These are phyloP conservation scores for Epichloe glyceriae DNA, from an alignment of 2,329 filamentous ascomycete genomes.

Conservation along the genomic window DNA sequence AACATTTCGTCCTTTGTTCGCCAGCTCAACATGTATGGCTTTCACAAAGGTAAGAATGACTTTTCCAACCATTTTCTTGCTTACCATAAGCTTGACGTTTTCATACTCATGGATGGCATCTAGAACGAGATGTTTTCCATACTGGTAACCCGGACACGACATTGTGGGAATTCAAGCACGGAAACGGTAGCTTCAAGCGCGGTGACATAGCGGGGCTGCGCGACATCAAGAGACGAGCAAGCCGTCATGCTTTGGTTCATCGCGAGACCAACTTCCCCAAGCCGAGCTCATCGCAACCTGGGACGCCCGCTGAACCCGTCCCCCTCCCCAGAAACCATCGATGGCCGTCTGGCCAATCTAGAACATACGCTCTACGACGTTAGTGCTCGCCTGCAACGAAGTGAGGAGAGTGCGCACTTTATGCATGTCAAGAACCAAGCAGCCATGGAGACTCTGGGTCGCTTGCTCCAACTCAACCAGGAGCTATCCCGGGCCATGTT, in stretches of 20 bases:
- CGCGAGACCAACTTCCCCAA: constrained; percentile 78
- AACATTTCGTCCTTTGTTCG: constrained; percentile 98
- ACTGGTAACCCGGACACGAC: constrained; percentile 87
- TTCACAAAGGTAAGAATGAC: constrained; percentile 71
- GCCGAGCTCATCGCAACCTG: constrained; percentile 60
- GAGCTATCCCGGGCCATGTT: constrained; percentile 68
- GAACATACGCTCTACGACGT: constrained; percentile 79
- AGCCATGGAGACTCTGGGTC: constrained; percentile 66
- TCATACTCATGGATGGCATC: not conserved
- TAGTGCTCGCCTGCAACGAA: constrained; percentile 59
- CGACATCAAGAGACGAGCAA: constrained; percentile 91
- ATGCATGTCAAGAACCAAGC: constrained; percentile 72
- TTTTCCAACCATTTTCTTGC: not conserved
- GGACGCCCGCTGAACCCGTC: constrained; percentile 73
- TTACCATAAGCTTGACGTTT: not conserved
- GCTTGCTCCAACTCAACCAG: constrained; percentile 63
- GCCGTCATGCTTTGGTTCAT: constrained; percentile 83
- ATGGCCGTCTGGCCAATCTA: constrained; percentile 59
- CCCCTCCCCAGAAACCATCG: constrained; percentile 59
- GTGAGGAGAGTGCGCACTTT: constrained; percentile 70
- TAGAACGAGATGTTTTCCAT: constrained; percentile 97
- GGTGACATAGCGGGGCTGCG: constrained; percentile 82
- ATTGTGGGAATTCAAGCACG: constrained; percentile 98
- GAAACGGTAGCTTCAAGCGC: constrained; percentile 91
- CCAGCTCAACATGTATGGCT: constrained; percentile 98